Conservation (phyloP, 148 eudicot genomes). For the Cornus controversa region DNA sequence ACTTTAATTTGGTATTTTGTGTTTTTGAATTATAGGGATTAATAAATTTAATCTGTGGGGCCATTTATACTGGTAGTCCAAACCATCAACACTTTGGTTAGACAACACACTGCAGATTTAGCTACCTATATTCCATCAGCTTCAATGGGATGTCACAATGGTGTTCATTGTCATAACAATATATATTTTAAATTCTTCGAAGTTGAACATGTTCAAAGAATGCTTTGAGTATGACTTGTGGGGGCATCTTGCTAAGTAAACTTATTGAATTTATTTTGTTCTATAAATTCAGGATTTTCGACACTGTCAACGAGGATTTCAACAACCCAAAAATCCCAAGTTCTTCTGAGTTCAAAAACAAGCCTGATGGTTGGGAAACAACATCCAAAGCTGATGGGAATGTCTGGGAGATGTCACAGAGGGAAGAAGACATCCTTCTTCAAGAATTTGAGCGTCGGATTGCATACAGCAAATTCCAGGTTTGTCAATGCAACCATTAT, state of each 20-base stretch:
- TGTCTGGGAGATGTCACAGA: slow-evolving; percentile 96
- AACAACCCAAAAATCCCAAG: slow-evolving; percentile 46
- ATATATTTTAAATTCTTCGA: too few relatives aligned
- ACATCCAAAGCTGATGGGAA: slow-evolving; percentile 75
- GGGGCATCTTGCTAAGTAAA: too few relatives aligned
- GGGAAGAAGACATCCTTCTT: slow-evolving; percentile 92
- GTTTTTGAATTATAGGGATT: not conserved
- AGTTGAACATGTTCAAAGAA: too few relatives aligned
- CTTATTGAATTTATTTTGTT: too few relatives aligned
- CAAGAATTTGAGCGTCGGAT: slow-evolving; percentile 98
- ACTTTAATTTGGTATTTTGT: too few relatives aligned
- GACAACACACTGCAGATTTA: not conserved
- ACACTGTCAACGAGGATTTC: slow-evolving; percentile 53
- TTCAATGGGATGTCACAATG: too few relatives aligned
- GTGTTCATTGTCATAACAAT: too few relatives aligned
- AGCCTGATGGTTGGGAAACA: slow-evolving; percentile 99
- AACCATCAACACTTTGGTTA: not conserved
- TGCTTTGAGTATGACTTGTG: too few relatives aligned
- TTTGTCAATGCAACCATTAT: slow-evolving; percentile 17
- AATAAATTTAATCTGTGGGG: too few relatives aligned
- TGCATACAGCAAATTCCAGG: slow-evolving; percentile 94
- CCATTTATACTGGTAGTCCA: not conserved
- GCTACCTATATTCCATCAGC: not conserved
- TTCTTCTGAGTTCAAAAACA: slow-evolving; percentile 67
- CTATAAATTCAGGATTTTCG: slow-evolving; percentile 88